These are phyloP conservation scores for Solanum habrochaites DNA, from an alignment of 257 asterid species.

Conservation along the genomic window DNA sequence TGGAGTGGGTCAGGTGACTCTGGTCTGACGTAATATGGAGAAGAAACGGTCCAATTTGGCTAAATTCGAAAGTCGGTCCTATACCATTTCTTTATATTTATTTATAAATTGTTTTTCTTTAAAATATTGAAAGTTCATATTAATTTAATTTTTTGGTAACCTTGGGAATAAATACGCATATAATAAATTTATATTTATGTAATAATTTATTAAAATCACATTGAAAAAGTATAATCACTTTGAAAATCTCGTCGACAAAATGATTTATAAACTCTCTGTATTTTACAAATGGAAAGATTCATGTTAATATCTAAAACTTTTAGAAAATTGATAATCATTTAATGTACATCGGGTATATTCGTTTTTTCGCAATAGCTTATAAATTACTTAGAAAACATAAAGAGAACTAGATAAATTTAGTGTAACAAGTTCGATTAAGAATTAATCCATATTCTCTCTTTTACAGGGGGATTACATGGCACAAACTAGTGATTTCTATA, in stretches of 20 bases:
- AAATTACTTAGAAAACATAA: background rate
- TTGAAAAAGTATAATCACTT: fast-evolving
- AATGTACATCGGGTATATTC: too few relatives aligned
- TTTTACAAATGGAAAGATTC: too few relatives aligned
- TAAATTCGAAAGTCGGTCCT: background rate
- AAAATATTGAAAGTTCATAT: background rate
- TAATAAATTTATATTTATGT: too few relatives aligned
- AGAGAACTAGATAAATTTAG: too few relatives aligned
- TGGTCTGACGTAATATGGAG: background rate
- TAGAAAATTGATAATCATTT: too few relatives aligned
- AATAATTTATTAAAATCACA: too few relatives aligned
- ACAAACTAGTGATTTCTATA: background rate
- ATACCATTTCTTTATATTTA: background rate
- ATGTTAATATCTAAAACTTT: too few relatives aligned
- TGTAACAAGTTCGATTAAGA: too few relatives aligned
- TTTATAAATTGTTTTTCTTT: background rate
- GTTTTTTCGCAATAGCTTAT: fast-evolving
- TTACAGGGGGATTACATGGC: fast-evolving
- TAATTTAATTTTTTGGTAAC: background rate
- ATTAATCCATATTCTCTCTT: background rate
- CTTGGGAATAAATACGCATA: background rate
- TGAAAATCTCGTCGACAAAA: too few relatives aligned
- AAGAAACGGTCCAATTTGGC: background rate
- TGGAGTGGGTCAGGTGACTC: background rate
- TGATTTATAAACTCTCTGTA: background rate